Conservation (phyloP, 2,329 filamentous ascomycete species). For the Dothidotthia symphoricarpi region DNA sequence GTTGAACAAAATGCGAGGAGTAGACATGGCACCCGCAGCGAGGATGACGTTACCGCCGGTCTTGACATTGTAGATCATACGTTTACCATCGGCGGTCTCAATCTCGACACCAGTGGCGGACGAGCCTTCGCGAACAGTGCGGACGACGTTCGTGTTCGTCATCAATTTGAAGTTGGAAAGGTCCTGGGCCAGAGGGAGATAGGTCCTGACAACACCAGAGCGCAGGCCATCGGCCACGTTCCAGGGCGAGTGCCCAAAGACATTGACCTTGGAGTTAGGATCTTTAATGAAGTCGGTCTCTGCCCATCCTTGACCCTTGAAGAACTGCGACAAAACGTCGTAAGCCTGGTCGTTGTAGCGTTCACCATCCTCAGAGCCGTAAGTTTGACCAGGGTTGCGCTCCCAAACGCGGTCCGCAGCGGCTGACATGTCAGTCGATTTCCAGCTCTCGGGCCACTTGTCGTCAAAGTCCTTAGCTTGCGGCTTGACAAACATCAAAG, state of each 20-base stretch:
- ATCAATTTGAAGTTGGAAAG: slow-evolving; percentile 65
- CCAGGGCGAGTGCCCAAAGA: slow-evolving; percentile 62
- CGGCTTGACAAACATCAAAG: slow-evolving; percentile 38
- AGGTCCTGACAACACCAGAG: slow-evolving; percentile 67
- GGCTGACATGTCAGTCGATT: slow-evolving; percentile 58
- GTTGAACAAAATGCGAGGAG: slow-evolving; percentile 65
- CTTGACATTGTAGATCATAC: slow-evolving; percentile 55
- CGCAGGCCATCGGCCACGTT: slow-evolving; percentile 65
- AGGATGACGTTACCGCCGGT: slow-evolving; percentile 62
- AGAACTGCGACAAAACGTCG: slow-evolving; percentile 60
- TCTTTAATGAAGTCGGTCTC: slow-evolving; percentile 60
- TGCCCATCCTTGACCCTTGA: slow-evolving; percentile 61
- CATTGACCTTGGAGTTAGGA: slow-evolving; percentile 60
- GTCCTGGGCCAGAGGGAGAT: slow-evolving; percentile 61
- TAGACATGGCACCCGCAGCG: slow-evolving; percentile 66
- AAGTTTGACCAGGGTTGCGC: slow-evolving; percentile 67
- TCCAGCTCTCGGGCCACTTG: slow-evolving; percentile 71
- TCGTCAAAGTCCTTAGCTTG: slow-evolving; percentile 62
- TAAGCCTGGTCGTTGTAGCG: slow-evolving; percentile 65
- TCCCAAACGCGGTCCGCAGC: slow-evolving; percentile 65
- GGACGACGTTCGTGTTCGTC: slow-evolving; percentile 63
- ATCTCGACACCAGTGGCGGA: slow-evolving; percentile 65
- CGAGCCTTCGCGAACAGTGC: slow-evolving; percentile 61
- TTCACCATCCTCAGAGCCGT: slow-evolving; percentile 63
- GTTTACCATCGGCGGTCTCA: slow-evolving; percentile 43